Percentiles rank a stretch among this genome's conserved stretches.
Conservation (phyloP, 2,329 filamentous ascomycete genomes). For the Fusarium avenaceum region DNA sequence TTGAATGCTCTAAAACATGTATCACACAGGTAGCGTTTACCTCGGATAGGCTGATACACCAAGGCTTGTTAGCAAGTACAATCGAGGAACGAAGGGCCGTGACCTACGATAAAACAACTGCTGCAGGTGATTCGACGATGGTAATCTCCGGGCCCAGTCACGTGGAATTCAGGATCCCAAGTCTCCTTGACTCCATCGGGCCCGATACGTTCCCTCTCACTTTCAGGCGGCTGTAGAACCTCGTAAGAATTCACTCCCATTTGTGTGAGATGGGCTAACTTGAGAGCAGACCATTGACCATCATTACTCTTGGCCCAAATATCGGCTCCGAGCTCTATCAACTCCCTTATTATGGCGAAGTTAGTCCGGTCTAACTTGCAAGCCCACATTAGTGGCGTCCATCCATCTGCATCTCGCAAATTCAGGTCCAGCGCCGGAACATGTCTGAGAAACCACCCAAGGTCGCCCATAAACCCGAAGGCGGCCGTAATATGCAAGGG, state of each 20-base stretch:
- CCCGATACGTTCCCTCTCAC: background rate
- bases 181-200: background rate
- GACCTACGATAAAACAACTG: background rate
- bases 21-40: background rate
- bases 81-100: background rate
- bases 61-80: background rate
- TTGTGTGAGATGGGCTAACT: background rate
- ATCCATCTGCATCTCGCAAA: background rate
- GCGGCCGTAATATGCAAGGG: constrained; percentile 1
- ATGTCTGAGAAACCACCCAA: background rate
- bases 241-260: background rate
- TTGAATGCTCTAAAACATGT: background rate
- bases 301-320: constrained; percentile 6
- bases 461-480: background rate
- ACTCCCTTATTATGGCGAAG: background rate
- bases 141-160: background rate
- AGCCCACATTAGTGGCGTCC: constrained; percentile 14
- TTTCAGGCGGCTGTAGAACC: background rate
- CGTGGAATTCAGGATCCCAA: background rate
- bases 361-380: background rate
- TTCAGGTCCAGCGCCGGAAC: background rate
- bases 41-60: background rate
- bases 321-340: background rate
- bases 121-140: background rate
- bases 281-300: constrained; percentile 6